Evolutionary conservation across 2,329 filamentous ascomycete species (phyloP), one percentile per base, ranked within the genome.

Genomic region (Neopestalotiopsis sp.): DNA sequence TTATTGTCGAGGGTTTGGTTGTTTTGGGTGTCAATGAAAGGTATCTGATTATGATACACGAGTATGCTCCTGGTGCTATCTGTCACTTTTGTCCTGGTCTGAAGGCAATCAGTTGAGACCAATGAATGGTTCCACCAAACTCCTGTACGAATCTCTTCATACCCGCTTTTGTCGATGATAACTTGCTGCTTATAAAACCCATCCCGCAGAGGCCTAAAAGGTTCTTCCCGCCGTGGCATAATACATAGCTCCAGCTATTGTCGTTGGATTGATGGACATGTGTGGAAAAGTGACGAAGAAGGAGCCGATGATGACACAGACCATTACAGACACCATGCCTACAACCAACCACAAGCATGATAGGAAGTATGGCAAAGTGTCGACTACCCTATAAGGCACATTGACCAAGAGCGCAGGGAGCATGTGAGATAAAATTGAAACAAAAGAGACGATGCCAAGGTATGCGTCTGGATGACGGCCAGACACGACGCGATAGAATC

Each of bases 371-470:
- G 76, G 67, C 40, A 73, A 79, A 4, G 79, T 80, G 69, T 80
- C 77, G 24, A 77, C 78, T 17, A 79, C 72, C 2, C 77, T 78
- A 72, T 77, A 83, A 2, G 79, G 80, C 14, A 83, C 76, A 67
- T 81, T 81, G 72, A 77, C 74, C 0, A 84, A 76, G 42, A 80
- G 75, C 30, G 82, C 74, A 4, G 80, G 78, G 20, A 82, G 76
- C 67, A 80, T 73, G 70, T 82, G 80, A 13, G 80, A 74, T 6
- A 82, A 73, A 65, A 82, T 74, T 1, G 80, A 75, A 6, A 77
- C 76, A 53, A 77, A 62, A 10, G 76, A 77, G 40, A 79, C 76
- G 42, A 78, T 67, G 28, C 76, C 75, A n/a, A 82, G 75, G 71
- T 79, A 79, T 58, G 69, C 69, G 58, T 82, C 75, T 1, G 77